Base-by-base conservation (phyloP, 768 basidiomycete species). In the Multifurca ochricompacta region DNA sequence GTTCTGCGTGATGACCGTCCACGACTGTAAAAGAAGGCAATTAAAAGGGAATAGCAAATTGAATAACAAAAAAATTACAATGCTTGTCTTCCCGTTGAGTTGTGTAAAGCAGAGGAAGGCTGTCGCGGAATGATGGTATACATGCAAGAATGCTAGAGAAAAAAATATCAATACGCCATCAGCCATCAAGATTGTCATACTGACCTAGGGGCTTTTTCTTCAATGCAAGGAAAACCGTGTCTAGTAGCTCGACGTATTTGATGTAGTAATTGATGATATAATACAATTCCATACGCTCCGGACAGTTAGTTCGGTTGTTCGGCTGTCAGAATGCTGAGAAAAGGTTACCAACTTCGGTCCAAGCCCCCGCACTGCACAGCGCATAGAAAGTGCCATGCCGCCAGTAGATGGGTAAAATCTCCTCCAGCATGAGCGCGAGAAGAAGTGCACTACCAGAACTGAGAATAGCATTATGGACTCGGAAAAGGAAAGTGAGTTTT, bases 231-330 rank as follows among this genome's bases (percentile, higher is more conserved):
- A 98, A 99, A 61, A 97, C 80, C 13, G 96, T 99, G 75, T 98
- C 96, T 59, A 95, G 69, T 55, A 98, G 81, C 72, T 99, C 96
- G 60, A 96, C 73, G 70, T 97, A 98, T 69, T 97, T 97, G 81
- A 96, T 91, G 72, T 85, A 93, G 74, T 98, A 99, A 76, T 99
- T 99, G 76, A 97, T 77, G 77, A 98, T 92, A 75, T 99, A 98
- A 75, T 90, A 97, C 66, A 93, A 86, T 73, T 97, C 88, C 69
- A 97, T 76, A 68, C 79, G 81, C 93, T 96, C 65, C 13, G 40
- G 19, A 37, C 16, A 53, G 16, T 51, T 18, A 44, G 18, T 35
- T 36, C 36, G 28, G 39, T 19, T 42, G 18, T 35, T 36, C 36
- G 28, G 39, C 16, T 42, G 11, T 18, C 23, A 31, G 34, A 59